Evolutionary conservation across 352 stramenopile species (phyloP), one percentile per base, ranked within the genome.

Genomic region (Phytophthora nicotianae): DNA sequence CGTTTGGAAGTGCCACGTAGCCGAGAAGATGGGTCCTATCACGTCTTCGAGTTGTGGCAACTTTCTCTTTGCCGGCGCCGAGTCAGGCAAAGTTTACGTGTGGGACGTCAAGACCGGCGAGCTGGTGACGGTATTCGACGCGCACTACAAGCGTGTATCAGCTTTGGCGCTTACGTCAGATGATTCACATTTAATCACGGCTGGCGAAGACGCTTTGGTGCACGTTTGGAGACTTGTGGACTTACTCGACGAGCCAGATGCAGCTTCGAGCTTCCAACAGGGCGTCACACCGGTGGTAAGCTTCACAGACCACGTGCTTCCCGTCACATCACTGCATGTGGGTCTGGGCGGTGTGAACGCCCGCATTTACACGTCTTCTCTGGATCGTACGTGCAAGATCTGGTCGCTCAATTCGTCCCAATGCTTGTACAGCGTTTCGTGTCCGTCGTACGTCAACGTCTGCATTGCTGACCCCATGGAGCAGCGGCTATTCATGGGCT

Each of bases 81-180:
- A 78, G n/a, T 93, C 83, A 2, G 88, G 88, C 50, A 91, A 93
- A 62, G 72, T 96, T 45, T 95, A 94, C 68, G 72, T 95, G 7
- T 96, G 86, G 88, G 83, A 92, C 47, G 75, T 93, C 50, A 88
- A 87, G 57, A 92, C 84, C 0, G 88, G 88, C 46, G 82, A 89
- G 58, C 75, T 96, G 49, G 65, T 92, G 19, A 84, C 79, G 24
- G 83, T 90, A 29, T 94, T 86, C 65, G 86, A 96, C 49, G 88
- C 83, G 5, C 88, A 96, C 64, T 96, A 94, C 79, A 96, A 96
- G 79, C 81, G 73, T 55, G 79, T 92, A 23, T 83, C 75, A 16
- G 83, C 81, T 9, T 51, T 96, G 17, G 59, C 68, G 20, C 59
- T 95, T 5, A 93, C 84, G 38, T 75, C 63, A 9, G 84, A 94